Base-by-base conservation (phyloP, 352 stramenopile genomes). In the Globisporangium alternatum region DNA sequence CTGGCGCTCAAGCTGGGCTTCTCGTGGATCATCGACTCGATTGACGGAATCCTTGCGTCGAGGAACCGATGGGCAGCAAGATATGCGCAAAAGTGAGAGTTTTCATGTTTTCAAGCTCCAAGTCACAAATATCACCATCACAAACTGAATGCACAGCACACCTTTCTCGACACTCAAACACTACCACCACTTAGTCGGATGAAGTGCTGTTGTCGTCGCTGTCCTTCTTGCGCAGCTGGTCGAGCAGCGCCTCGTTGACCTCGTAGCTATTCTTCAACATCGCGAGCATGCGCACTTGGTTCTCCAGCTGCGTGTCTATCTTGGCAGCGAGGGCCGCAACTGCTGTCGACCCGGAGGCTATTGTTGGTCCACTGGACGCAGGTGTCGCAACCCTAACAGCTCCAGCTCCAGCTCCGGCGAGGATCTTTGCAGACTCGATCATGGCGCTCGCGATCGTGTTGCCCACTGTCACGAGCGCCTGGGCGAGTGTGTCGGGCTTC, bases 171-270 rank as follows among this genome's bases (percentile, higher is more conserved):
- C 19, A 47, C 41, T 1, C 19, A 47, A 17, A 2, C 15, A 47
- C 15, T 4, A 22, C 25, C 25, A 47, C 41, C 17, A 41, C 1
- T 56, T 56, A 56, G 7, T 37, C 49, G 83, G 17, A 71, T 67
- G 41, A 15, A 8, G 17, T 41, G 39, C 17, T 51, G 9, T 21
- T 28, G 15, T 17, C 48, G 30, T 28, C 31, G 35, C 10, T 45
- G 3, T 43, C 45, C 9, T 33, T 48, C 22, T 49, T 17, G 17
- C 19, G 17, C 9, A 53, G 25, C 12, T 37, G n/a, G 8, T 52
- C 22, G 13, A 44, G 28, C 41, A 62, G 41, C 56, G n/a, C 41
- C 25, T 62, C 56, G 43, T 49, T 62, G 37, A 21, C 15, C 19
- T 30, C 9, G 56, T n/a, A 37, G 41, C 56, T 62, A 41, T 54